phyloP scores from a whole-genome alignment of 73 alveolate genomes.

The Paramecium sexaurelia region DNA sequence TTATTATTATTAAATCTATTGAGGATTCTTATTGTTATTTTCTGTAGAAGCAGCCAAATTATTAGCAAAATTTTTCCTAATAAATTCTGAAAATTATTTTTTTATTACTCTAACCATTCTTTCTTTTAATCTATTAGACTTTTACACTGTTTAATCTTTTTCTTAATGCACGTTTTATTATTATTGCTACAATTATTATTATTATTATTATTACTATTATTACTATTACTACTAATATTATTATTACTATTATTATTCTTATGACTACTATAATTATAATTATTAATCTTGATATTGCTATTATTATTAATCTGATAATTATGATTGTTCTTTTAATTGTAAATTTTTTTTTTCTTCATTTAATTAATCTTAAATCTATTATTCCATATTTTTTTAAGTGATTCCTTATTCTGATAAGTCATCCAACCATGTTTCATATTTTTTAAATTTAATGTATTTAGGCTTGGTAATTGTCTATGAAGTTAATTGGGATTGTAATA shows the following conservation, averaged over 20 bases:
- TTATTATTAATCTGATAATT: neutral
- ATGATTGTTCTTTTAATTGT: neutral
- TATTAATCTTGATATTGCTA: too few species aligned
- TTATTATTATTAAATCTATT: neutral
- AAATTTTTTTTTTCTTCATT: neutral
- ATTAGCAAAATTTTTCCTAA: constrained; percentile 33
- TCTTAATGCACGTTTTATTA: neutral
- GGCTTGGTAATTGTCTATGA: neutral
- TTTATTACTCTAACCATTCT: constrained; percentile 35
- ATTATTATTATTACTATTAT: neutral
- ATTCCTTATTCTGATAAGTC: neutral
- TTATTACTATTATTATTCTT: neutral
- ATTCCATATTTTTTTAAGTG: neutral
- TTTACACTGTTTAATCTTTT: neutral
- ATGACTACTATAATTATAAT: too few species aligned
- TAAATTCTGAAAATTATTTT: constrained; percentile 12
- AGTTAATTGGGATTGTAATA: neutral
- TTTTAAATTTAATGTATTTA: neutral
- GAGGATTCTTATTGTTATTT: neutral
- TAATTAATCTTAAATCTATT: neutral
- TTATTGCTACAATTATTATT: neutral
- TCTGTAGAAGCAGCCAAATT: neutral
- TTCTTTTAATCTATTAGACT: constrained; percentile 1
- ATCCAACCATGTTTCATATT: neutral
- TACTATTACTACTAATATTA: neutral